Conservation (phyloP, 2,329 filamentous ascomycete species). For the Acrodontium crateriforme region DNA sequence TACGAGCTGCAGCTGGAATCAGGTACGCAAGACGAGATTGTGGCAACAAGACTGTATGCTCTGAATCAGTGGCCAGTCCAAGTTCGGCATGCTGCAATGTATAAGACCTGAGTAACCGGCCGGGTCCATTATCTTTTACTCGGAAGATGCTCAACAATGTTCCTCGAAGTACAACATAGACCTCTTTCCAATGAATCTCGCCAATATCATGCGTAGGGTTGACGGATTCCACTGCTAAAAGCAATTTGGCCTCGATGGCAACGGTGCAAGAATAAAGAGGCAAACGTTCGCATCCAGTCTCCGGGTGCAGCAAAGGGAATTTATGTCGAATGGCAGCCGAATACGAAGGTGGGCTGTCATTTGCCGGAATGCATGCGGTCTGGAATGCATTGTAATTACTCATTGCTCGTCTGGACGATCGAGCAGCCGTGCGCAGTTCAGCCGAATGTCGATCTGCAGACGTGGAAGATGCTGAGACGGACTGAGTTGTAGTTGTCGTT, state of each 20-base stretch:
- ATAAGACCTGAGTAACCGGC: conserved; percentile 51
- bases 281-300: conserved; percentile 14
- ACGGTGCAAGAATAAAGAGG: conserved; percentile 23
- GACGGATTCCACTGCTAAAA: conserved; percentile 20
- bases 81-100: conserved; percentile 62
- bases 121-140: conserved; percentile 43
- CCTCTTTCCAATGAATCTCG: conserved; percentile 24
- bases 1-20: conserved; percentile 25
- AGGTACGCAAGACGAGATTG: conserved; percentile 33
- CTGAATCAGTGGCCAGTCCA: conserved; percentile 59
- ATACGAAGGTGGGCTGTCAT: conserved; percentile 22
- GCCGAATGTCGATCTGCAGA: no score
- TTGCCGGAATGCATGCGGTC: conserved; percentile 16
- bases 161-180: conserved; percentile 51
- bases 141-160: conserved; percentile 54
- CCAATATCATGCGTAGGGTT: conserved; percentile 17
- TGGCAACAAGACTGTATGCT: conserved; percentile 38
- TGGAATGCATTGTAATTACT: conserved; percentile 24
- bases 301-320: conserved; percentile 4
- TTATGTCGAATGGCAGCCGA: conserved; percentile 10
- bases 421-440: conserved; percentile 1
- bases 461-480: no score
- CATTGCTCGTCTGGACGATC: conserved; percentile 12
- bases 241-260: conserved; percentile 16
- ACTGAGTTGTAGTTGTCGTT: no score